These are phyloP conservation scores for Afroboletus lepidellus DNA, from an alignment of 1,284 basidiomycete species.

Conservation along the genomic window DNA sequence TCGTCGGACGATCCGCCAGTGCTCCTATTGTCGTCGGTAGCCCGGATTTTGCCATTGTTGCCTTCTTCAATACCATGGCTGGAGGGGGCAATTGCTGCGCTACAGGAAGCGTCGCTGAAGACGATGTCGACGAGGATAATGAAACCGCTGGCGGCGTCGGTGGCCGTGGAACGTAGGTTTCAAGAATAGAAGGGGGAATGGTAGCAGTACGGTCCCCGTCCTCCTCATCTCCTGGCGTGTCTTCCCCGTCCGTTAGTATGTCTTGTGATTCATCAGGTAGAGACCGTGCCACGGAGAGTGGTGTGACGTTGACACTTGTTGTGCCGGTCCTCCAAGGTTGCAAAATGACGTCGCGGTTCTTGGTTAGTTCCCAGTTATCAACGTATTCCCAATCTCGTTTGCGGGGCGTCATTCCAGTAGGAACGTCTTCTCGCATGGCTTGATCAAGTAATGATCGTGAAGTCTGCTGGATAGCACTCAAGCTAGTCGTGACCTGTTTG, in stretches of 20 bases:
- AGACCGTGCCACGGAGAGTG: constrained; percentile 29
- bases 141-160: constrained; percentile 30
- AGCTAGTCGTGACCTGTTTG: constrained; percentile 38
- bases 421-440: constrained; percentile 58
- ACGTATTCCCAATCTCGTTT: constrained; percentile 68
- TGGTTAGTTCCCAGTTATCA: constrained; percentile 69
- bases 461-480: constrained; percentile 50
- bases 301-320: constrained; percentile 16
- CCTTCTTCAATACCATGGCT: constrained; percentile 29
- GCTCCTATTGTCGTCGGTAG: constrained; percentile 24
- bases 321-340: constrained; percentile 46
- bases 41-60: constrained; percentile 20
- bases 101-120: constrained; percentile 31
- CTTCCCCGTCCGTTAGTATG: constrained; percentile 17
- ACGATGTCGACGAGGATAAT: constrained; percentile 40
- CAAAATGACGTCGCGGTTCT: constrained; percentile 56
- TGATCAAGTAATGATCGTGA: constrained; percentile 53
- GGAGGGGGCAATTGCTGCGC: constrained; percentile 17
- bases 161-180: constrained; percentile 9
- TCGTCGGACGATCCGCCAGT: constrained; percentile 36
- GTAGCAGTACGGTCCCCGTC: constrained; percentile 24
- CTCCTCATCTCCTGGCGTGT: constrained; percentile 6
- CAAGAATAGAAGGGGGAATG: constrained; percentile 6
- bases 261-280: constrained; percentile 32
- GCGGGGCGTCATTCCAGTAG: constrained; percentile 69